A percentile compares a stretch with the other conserved stretches of the same genome.
phyloP scores from a whole-genome alignment of 2,329 filamentous ascomycete species.

The Aspergillus sergii region DNA sequence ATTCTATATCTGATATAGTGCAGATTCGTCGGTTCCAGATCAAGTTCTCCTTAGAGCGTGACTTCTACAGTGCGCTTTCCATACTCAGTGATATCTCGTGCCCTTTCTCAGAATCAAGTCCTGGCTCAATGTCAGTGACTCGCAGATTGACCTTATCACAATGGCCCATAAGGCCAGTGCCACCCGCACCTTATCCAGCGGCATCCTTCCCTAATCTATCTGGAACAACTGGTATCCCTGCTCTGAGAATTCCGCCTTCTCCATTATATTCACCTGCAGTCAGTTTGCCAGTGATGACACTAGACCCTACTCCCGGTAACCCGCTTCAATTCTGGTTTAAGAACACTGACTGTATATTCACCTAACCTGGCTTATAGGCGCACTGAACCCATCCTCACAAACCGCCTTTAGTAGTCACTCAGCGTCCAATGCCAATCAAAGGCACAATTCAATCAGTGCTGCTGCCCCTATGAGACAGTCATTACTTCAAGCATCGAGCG shows the following conservation, averaged over 20 bases:
- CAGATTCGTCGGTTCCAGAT: constrained; percentile 50
- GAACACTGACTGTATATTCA: neutral
- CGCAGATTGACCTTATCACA: constrained; percentile 31
- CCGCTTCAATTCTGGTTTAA: neutral
- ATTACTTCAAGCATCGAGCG: constrained; percentile 1
- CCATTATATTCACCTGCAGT: neutral
- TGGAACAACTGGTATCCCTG: constrained; percentile 1
- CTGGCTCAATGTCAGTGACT: constrained; percentile 22
- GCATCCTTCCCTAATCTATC: neutral
- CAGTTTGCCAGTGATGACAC: neutral
- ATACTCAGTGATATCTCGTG: constrained; percentile 46
- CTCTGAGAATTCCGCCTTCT: constrained; percentile 10
- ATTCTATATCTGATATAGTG: neutral
- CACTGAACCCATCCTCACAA: constrained; percentile 14
- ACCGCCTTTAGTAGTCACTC: constrained; percentile 1
- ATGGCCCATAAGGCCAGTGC: constrained; percentile 22
- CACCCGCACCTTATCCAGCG: constrained; percentile 10
- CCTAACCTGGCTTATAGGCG: constrained; percentile 2
- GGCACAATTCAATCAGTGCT: constrained; percentile 4
- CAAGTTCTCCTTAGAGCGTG: constrained; percentile 43
- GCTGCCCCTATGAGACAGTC: neutral
- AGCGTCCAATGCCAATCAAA: neutral
- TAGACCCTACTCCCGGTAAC: constrained; percentile 13
- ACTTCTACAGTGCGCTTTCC: constrained; percentile 45
- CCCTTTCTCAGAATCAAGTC: constrained; percentile 44